Evolutionary conservation across 495 filamentous ascomycete species (phyloP).

Genomic region (Penicillium canescens): DNA sequence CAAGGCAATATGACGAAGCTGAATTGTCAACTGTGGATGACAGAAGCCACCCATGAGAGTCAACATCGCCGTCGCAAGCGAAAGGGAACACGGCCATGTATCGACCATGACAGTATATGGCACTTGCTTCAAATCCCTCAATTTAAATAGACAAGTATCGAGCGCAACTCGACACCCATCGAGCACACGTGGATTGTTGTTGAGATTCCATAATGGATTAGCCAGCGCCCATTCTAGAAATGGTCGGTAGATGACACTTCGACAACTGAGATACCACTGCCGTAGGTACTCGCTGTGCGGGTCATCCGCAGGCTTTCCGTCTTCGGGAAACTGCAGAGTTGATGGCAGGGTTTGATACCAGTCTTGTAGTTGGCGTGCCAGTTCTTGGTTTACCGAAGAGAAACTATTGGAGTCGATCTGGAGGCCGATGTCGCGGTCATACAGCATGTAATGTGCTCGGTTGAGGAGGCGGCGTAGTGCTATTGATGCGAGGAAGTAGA

Average conservation of each 20-base stretch:
- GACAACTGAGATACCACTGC: conserved; percentile 12
- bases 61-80: conserved; percentile 8
- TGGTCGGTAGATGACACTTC: conserved; percentile 10
- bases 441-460: conserved; percentile 15
- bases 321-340: conserved; percentile 3
- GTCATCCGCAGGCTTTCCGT: conserved; percentile 5
- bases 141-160: conserved; percentile 6
- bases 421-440: conserved; percentile 9
- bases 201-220: conserved; percentile 6
- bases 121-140: conserved; percentile 4
- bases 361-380: conserved; percentile 8
- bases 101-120: conserved; percentile 12
- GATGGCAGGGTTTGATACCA: conserved; percentile 10
- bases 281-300: conserved; percentile 10
- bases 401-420: conserved; percentile 8
- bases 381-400: conserved; percentile 7
- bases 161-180: conserved; percentile 8
- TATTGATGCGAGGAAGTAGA: conserved; percentile 29
- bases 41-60: conserved; percentile 13
- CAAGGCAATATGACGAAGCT: conserved; percentile 2
- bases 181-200: conserved; percentile 4
- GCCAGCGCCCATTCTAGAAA: conserved; percentile 11
- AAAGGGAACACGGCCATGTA: conserved; percentile 10
- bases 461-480: conserved; percentile 30
- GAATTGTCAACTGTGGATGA: conserved; percentile 5